Base-by-base conservation (phyloP, 2,329 filamentous ascomycete species). In the Penicillium sp. region DNA sequence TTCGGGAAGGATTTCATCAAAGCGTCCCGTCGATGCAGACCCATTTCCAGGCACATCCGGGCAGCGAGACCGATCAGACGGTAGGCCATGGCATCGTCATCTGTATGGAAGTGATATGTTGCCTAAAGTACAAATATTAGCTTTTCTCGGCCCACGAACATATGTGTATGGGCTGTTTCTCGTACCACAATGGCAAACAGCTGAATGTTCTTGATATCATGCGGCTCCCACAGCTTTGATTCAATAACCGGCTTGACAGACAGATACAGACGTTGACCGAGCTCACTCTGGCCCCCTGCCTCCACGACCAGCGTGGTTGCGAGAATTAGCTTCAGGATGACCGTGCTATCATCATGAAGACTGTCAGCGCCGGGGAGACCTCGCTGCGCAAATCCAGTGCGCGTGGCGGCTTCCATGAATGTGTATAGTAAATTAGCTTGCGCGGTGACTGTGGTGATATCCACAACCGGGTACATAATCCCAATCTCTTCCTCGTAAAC, bases 401-500 rank as follows among this genome's bases (percentile, higher is more conserved):
- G 78, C 31, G 82, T 75, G 15, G 86, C 86, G 34, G 87, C 84
- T 65, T 92, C 90, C 71, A 95, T 87, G 73, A 91, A 95, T 0
- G 85, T 82, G 57, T 88, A 88, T 1, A 96, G 79, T 60, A 83
- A 82, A 62, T 85, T 87, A 6, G 88, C 88, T 72, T 96, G 90
- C 5, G 81, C 80, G 39, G 90, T 87, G 41, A 96, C 80, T 43
- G 83, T 83, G 43, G 90, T 85, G 38, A 96, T 89, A 66, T 91
- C 85, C 49, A 96, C 75, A 4, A 96, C 85, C 0, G 94, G 94
- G 73, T 96, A 96, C 91, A 96, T 96, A 69, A 94, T 85, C 45
- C 91, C 91, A 69, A 96, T 88, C 73, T 97, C 93, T 68, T 97
- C 92, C 66, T 96, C 90, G 71, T 95, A 94, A 0, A 96, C 81